phyloP scores from a whole-genome alignment of 169 alveolate species.

The Plasmodium vivax region DNA sequence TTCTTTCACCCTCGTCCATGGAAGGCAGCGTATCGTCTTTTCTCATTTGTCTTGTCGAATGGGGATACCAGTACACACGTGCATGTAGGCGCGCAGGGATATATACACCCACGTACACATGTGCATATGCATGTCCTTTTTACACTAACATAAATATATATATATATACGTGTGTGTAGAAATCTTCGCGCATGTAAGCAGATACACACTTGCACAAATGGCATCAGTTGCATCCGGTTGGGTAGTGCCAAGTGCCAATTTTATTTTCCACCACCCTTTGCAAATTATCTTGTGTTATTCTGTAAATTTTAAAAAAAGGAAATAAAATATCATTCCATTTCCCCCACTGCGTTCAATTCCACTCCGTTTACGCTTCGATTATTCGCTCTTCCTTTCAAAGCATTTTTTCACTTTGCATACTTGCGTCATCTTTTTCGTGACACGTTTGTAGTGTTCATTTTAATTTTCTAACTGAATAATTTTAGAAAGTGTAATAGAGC shows the following conservation, averaged over 20 bases:
- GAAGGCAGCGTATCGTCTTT: not conserved
- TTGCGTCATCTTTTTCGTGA: slow-evolving; percentile 3
- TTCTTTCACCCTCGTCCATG: not conserved
- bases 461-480: slow-evolving; percentile 3
- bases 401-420: not conserved
- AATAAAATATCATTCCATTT: not conserved
- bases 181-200: not conserved
- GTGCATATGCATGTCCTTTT: not conserved
- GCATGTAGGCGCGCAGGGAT: not conserved
- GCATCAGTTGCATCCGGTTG: not conserved
- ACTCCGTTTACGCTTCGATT: not conserved
- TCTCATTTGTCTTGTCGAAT: not conserved
- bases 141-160: not conserved
- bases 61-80: not conserved
- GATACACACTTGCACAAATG: not conserved
- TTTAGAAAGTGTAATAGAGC: slow-evolving; percentile 18
- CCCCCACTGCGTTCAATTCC: not conserved
- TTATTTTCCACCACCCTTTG: not conserved
- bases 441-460: not conserved
- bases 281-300: not conserved
- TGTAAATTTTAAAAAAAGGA: not conserved
- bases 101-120: not conserved
- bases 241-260: not conserved
- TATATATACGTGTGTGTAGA: not conserved
- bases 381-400: not conserved